Base-by-base conservation (phyloP, 208 protist species). In the Wallacemonas collosoma region DNA sequence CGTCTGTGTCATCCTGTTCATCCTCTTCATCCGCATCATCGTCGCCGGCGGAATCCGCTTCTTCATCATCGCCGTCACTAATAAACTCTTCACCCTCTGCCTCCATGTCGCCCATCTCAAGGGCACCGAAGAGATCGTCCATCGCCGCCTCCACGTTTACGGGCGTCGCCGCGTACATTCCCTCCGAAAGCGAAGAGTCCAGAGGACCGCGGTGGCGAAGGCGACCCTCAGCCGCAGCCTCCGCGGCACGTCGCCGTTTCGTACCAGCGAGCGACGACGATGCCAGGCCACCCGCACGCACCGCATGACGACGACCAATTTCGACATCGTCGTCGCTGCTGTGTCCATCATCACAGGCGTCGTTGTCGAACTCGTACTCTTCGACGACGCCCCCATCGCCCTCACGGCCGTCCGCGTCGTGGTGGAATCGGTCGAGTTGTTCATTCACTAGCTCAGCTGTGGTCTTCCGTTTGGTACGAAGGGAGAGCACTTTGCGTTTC, bases 21-120 rank as follows among this genome's bases (percentile, higher is more conserved):
- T 71, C 50, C 35, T 68, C 64, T 61, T 51, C 70, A 3, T 58
- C 48, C 2, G 53, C 41, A 0, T 65, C 54, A 26, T 54, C 57
- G 0, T 50, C 70, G n/a, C 57, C 75, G 17, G 54, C 57, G 47
- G 68, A 61, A 51, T 81, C 69, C 12, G 60, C 62, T 45, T 72
- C 64, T 14, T 74, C 70, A 8, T 69, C 47, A 5, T 60, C 40
- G 53, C 14, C 15, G 11, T 47, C 50, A 2, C 47, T 51, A 44
- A 74, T 41, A 0, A 68, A 35, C 47, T 75, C 88, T 38, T 89
- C 80, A 1, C 76, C 83, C 40, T 93, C 85, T 0, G 68, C 85
- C n/a, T 94, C 88, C 53, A 91, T 79, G 35, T 93, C 85, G 11
- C 73, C 80, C 86, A 91, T 90, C 64, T 95, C 88, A 6, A 95